Percentiles rank a stretch among this genome's conserved stretches.
phyloP scores from a whole-genome alignment of 164 flowering plant species.

The Sedum album region DNA sequence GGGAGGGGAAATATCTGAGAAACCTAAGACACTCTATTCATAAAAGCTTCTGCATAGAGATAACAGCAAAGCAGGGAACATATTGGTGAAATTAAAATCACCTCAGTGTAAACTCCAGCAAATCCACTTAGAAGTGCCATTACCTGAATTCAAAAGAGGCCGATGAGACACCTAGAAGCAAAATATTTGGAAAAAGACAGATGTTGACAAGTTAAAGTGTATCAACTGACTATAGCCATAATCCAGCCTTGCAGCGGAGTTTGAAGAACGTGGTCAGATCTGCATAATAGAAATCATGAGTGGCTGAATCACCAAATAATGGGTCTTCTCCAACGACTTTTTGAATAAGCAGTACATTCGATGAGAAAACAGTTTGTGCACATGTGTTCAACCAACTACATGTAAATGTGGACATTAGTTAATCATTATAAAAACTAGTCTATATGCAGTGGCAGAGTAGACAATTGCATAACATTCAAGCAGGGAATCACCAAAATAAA shows the following conservation, averaged over 20 bases:
- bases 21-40: too few species aligned
- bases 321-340: too few species aligned
- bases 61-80: too few species aligned
- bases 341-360: too few species aligned
- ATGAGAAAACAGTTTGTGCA: too few species aligned
- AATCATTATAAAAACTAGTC: too few species aligned
- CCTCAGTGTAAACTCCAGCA: slow-evolving; percentile 99
- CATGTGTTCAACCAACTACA: too few species aligned
- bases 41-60: too few species aligned
- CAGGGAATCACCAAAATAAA: not conserved
- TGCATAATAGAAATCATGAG: slow-evolving; percentile 42
- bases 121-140: slow-evolving; percentile 98
- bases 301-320: too few species aligned
- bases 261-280: slow-evolving; percentile 94
- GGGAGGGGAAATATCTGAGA: too few species aligned
- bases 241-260: slow-evolving; percentile 89
- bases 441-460: not conserved
- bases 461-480: not conserved
- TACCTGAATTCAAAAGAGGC: slow-evolving; percentile 36
- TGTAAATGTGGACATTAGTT: too few species aligned
- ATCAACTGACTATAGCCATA: slow-evolving; percentile 88
- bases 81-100: too few species aligned
- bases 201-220: slow-evolving; percentile 5
- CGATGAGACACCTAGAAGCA: not conserved
- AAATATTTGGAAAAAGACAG: not conserved